Evolutionary conservation across 495 filamentous ascomycete species (phyloP).

Genomic region (Pseudevernia furfuracea): DNA sequence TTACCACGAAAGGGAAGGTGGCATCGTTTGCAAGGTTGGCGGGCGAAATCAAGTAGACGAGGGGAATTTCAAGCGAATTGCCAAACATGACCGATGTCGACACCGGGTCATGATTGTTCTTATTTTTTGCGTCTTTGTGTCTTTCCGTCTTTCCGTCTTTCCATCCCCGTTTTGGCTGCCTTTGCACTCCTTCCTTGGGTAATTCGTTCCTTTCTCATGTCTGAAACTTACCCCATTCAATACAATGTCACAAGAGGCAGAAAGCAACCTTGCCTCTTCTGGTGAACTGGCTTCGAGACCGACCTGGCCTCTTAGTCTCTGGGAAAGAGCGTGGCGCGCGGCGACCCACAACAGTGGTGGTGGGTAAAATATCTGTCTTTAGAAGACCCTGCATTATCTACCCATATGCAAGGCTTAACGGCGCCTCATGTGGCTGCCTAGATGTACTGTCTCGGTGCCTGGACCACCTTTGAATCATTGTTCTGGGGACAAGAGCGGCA

Average conservation of each 20-base stretch:
- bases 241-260: not conserved
- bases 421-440: not conserved
- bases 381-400: constrained; percentile 2
- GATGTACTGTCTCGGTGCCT: not conserved
- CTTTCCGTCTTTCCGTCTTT: not conserved
- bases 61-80: not conserved
- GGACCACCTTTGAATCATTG: not conserved
- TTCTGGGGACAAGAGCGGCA: not conserved
- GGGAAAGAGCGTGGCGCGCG: not conserved
- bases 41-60: not conserved
- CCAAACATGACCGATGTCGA: not conserved
- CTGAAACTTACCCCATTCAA: too few relatives aligned
- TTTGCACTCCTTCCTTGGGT: not conserved
- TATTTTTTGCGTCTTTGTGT: not conserved
- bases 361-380: not conserved
- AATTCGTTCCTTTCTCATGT: not conserved
- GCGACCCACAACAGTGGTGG: not conserved
- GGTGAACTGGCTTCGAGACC: not conserved
- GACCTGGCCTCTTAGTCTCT: not conserved
- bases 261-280: not conserved
- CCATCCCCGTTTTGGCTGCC: not conserved
- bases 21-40: not conserved
- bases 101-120: not conserved
- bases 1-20: constrained; percentile 5
- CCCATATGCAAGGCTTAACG: not conserved